Base-by-base conservation (phyloP, 2,329 filamentous ascomycete genomes). In the Fusarium sp. region DNA sequence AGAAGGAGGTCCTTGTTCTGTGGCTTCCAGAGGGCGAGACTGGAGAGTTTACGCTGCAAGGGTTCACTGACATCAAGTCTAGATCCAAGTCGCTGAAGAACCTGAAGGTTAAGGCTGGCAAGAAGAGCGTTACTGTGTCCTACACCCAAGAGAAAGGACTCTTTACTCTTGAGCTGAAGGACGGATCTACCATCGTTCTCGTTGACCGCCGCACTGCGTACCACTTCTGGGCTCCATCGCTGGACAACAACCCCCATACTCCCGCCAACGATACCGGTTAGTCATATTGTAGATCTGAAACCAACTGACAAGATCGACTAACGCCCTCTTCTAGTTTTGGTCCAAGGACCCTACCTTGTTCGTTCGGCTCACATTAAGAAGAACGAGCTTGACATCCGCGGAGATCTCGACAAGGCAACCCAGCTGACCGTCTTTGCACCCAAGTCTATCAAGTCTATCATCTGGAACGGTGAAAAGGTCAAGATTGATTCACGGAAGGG, bases 191-290 rank as follows among this genome's bases (percentile, higher is more conserved):
- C 1, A 81, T 88, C 10, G 81, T 89, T 15, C 76, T 90, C 2
- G 78, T 89, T 13, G 87, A 90, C 66, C 81, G 88, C 11, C 77
- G 81, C 1, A 78, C 85, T 0, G 88, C 88, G 1, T 90, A 89
- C 72, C 78, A 82, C 0, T 88, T 90, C 74, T 90, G 87, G 83
- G 86, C 85, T 0, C 86, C 88, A 4, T 78, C 83, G 2, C 78
- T 88, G 8, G 83, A 81, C 0, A 81, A 80, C 6, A 76, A 89
- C 62, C 86, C 86, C 0, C 75, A 82, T 23, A 82, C 84, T 0
- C 78, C 79, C 0, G 81, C 80, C 2, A 79, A 84, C 30, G 78
- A 85, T 43, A 86, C 85, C 18, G 78, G 84, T 86, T 64, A 61
- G 78, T 65, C 5, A 3, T 18, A 3, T 0, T 3, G 4, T 2